Conservation (phyloP, 805 yeast species). For the Candida khao-thaluensis region DNA sequence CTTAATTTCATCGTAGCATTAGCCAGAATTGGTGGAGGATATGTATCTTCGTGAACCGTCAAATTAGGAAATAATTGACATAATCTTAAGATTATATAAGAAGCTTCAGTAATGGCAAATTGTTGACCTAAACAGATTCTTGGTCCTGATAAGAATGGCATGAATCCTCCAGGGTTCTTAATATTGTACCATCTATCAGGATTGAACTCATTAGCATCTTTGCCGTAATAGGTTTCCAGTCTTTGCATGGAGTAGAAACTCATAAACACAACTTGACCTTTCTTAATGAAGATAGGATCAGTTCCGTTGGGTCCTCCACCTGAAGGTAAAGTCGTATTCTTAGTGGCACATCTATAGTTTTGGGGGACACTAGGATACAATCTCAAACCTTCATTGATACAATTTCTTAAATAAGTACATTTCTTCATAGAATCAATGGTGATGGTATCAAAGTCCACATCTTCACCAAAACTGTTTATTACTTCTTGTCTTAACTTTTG, state of each 20-base stretch:
- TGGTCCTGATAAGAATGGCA: slow-evolving; percentile 58
- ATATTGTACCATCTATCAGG: slow-evolving; percentile 52
- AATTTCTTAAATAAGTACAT: slow-evolving; percentile 31
- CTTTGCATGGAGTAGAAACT: slow-evolving; percentile 47
- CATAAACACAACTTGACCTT: slow-evolving; percentile 46
- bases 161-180: slow-evolving; percentile 46
- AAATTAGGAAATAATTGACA: slow-evolving; percentile 25
- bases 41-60: slow-evolving; percentile 19
- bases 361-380: slow-evolving; percentile 36
- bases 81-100: slow-evolving; percentile 42
- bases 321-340: slow-evolving; percentile 28
- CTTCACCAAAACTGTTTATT: slow-evolving; percentile 24
- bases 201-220: slow-evolving; percentile 43
- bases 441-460: slow-evolving; percentile 20
- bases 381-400: slow-evolving; percentile 32
- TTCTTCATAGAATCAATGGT: slow-evolving; percentile 34
- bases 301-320: slow-evolving; percentile 32
- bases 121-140: slow-evolving; percentile 58
- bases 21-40: slow-evolving; percentile 31
- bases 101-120: slow-evolving; percentile 56
- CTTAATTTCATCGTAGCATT: slow-evolving; percentile 29
- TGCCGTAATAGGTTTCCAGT: slow-evolving; percentile 39
- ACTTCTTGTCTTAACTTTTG: slow-evolving; percentile 29
- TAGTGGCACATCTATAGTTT: slow-evolving; percentile 31
- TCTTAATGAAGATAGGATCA: slow-evolving; percentile 33